Evolutionary conservation across 1,139 yeast genomes (phyloP), one percentile per base, ranked within the genome.

Genomic region (Hansenula lynferdii): DNA sequence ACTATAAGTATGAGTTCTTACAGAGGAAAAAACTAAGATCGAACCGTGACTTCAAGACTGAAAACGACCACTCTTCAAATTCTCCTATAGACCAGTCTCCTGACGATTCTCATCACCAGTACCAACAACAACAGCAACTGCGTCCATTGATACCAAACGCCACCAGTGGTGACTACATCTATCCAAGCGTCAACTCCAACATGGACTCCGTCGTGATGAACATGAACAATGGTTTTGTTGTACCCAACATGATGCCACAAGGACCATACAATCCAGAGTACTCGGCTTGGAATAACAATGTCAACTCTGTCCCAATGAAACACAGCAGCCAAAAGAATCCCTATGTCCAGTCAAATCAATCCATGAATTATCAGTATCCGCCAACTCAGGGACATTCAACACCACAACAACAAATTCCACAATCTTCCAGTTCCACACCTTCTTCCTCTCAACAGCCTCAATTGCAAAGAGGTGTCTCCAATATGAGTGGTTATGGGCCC

Each of bases 1-100:
- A 48, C 35, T 53, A 53, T 32, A 51, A 48, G 41, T 48, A 51
- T 12, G 57, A 53, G 32, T 51, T 44, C 26, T 26, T 52, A 20
- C 53, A 51, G 32, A 45, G 53, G 26, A 52, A 50, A 34, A 50
- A 46, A 34, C 28, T 49, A 18, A 45, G 51, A 40, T 39, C 44
- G 2, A 52, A 49, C 9, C 28, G 47, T 12, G 48, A 45, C n/a
- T 44, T 40, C 26, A 48, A 43, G 30, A 35, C 41, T 24, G 36
- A 42, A 8, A 18, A 22, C n/a, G 39, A 42, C n/a, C 25, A 40
- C 15, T 32, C 40, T n/a, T 41, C 44, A 22, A 25, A 29, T 35
- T 35, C 19, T 7, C 21, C 22, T 26, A 15, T 18, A 26, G 15
- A 10, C 14, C 16, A n/a, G 16, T n/a, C 32, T 28, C 24, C 16